These are phyloP conservation scores for Cladophialophora immunda DNA, from an alignment of 2,329 filamentous ascomycete genomes.

Conservation along the genomic window DNA sequence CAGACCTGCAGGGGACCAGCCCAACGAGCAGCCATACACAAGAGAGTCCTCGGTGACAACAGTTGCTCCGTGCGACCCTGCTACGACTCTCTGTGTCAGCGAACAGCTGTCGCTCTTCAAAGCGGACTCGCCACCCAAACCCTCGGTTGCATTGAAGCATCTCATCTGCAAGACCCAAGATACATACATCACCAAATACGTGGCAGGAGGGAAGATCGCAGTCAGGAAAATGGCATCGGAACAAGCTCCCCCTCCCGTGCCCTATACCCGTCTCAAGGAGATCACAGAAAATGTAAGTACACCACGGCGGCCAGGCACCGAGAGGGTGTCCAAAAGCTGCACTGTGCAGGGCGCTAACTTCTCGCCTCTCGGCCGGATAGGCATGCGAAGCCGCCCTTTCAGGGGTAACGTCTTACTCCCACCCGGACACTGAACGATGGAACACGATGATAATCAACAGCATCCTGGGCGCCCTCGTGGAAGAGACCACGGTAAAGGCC, in stretches of 20 bases:
- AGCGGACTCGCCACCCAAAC: neutral
- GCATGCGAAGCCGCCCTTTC: slow-evolving; percentile 83
- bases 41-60: slow-evolving; percentile 18
- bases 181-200: slow-evolving; percentile 20
- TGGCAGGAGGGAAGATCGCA: slow-evolving; percentile 26
- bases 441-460: slow-evolving; percentile 90
- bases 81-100: neutral
- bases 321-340: neutral
- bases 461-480: slow-evolving; percentile 52
- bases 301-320: neutral
- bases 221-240: slow-evolving; percentile 39
- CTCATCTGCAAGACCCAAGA: slow-evolving; percentile 23
- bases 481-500: slow-evolving; percentile 51
- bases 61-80: slow-evolving; percentile 6
- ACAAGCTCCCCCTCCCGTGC: slow-evolving; percentile 69
- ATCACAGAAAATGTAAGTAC: slow-evolving; percentile 82
- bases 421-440: slow-evolving; percentile 84
- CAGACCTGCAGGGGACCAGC: neutral
- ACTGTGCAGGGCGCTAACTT: slow-evolving; percentile 3
- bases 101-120: neutral
- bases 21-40: slow-evolving; percentile 7
- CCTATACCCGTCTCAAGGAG: slow-evolving; percentile 79
- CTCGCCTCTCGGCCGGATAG: slow-evolving; percentile 55
- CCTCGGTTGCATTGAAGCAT: slow-evolving; percentile 4
- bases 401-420: slow-evolving; percentile 81